Evolutionary conservation across 2,329 filamentous ascomycete species (phyloP).

Genomic region (Westerdykella sp.): DNA sequence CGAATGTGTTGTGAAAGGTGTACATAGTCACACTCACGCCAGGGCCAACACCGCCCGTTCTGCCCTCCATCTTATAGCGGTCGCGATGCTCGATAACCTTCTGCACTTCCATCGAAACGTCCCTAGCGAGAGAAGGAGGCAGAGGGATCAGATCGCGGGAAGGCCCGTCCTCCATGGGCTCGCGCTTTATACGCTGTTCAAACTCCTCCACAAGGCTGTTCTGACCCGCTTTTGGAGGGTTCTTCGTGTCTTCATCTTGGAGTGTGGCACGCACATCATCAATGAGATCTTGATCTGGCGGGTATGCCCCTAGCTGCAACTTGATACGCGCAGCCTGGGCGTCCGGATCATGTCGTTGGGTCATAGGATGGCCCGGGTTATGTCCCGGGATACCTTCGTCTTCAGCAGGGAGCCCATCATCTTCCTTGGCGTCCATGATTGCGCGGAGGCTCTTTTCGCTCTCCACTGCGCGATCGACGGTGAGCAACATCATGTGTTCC

Average conservation of each 20-base stretch:
- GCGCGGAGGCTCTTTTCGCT: conserved; percentile 56
- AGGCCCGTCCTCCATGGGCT: conserved; percentile 80
- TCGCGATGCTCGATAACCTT: conserved; percentile 91
- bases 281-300: conserved; percentile 75
- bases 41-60: conserved; percentile 75
- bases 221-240: conserved; percentile 65
- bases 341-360: conserved; percentile 52
- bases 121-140: conserved; percentile 78
- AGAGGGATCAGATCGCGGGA: conserved; percentile 73
- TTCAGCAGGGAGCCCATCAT: conserved; percentile 56
- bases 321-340: conserved; percentile 46
- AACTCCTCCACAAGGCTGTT: conserved; percentile 79
- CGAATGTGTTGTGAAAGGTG: conserved; percentile 94
- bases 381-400: conserved; percentile 66
- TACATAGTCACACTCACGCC: conserved; percentile 92
- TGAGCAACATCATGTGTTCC: conserved; percentile 53
- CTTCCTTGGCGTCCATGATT: conserved; percentile 51
- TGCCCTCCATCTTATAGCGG: conserved; percentile 78
- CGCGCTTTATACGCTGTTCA: conserved; percentile 79
- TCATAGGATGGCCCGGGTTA: conserved; percentile 58
- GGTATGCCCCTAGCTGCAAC: conserved; percentile 73
- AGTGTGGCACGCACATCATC: conserved; percentile 83
- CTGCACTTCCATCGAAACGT: conserved; percentile 90
- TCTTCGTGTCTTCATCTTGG: conserved; percentile 73
- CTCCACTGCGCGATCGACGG: conserved; percentile 50